phyloP scores from a whole-genome alignment of 805 yeast species.

The Cyberlindnera maclurae region DNA sequence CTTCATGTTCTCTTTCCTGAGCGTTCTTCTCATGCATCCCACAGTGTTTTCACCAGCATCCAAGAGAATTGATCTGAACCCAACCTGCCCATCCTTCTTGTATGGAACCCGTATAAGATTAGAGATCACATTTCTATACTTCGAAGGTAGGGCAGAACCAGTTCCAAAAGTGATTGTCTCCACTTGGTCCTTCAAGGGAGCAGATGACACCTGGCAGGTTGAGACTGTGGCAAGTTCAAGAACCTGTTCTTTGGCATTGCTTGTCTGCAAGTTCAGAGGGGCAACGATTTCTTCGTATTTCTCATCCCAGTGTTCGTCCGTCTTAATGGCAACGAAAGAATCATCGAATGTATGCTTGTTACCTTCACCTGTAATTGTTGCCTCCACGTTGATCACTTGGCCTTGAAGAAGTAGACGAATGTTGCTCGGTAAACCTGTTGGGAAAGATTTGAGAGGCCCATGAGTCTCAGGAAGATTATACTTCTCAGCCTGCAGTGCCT shows the following conservation, averaged over 20 bases:
- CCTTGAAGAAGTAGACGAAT: constrained; percentile 17
- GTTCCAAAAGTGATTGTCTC: constrained; percentile 82
- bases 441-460: constrained; percentile 23
- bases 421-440: constrained; percentile 19
- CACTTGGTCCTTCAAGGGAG: constrained; percentile 40
- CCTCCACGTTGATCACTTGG: constrained; percentile 15
- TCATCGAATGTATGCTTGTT: constrained; percentile 11
- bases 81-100: constrained; percentile 13
- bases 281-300: constrained; percentile 22
- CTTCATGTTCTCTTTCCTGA: constrained; percentile 38
- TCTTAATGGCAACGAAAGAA: constrained; percentile 5
- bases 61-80: constrained; percentile 45
- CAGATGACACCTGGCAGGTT: constrained; percentile 8
- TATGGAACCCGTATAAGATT: constrained; percentile 69
- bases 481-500: constrained; percentile 38
- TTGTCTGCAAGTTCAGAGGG: constrained; percentile 16
- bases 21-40: constrained; percentile 61
- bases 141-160: constrained; percentile 86
- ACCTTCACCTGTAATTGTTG: constrained; percentile 8
- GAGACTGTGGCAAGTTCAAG: constrained; percentile 14
- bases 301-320: constrained; percentile 21
- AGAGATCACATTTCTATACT: constrained; percentile 77
- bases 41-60: constrained; percentile 97
- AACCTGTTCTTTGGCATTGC: constrained; percentile 6
- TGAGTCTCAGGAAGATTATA: constrained; percentile 32